These are phyloP conservation scores for Dittrichia graveolens DNA, from an alignment of 129 eudicot species.

Conservation along the genomic window DNA sequence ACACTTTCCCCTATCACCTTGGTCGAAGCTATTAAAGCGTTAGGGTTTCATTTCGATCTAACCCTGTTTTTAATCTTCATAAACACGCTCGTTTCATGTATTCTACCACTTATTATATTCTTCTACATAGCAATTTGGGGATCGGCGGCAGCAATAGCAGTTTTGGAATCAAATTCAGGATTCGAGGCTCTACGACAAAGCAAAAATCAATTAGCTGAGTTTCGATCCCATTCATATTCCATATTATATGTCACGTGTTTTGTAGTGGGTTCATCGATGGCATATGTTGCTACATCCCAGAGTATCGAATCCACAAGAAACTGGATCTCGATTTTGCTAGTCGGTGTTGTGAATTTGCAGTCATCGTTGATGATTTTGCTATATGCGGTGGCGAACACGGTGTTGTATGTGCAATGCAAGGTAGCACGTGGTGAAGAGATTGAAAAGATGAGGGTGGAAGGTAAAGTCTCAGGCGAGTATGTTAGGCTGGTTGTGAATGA, in stretches of 20 bases:
- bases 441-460: slow-evolving; percentile 42
- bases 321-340: slow-evolving; percentile 40
- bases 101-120: slow-evolving; percentile 6
- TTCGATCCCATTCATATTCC: slow-evolving; percentile 34
- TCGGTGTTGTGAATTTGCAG: slow-evolving; percentile 29
- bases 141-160: slow-evolving; percentile 45
- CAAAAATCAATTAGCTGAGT: slow-evolving; percentile 41
- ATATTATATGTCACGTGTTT: slow-evolving; percentile 32
- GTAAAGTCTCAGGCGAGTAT: slow-evolving; percentile 59
- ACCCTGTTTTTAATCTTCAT: neutral
- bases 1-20: neutral
- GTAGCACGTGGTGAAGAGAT: slow-evolving; percentile 56
- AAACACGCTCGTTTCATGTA: neutral
- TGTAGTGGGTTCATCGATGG: slow-evolving; percentile 27
- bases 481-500: slow-evolving; percentile 62
- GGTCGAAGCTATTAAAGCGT: neutral
- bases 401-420: slow-evolving; percentile 74
- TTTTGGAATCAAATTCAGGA: slow-evolving; percentile 61
- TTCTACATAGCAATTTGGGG: slow-evolving; percentile 41
- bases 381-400: slow-evolving; percentile 49
- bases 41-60: slow-evolving; percentile 31
- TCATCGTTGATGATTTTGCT: slow-evolving; percentile 16
- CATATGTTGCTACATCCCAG: slow-evolving; percentile 5
- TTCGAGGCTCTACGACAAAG: slow-evolving; percentile 49
- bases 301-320: neutral